These are phyloP conservation scores for Zygoascus bituminiphila DNA, from an alignment of 805 yeast genomes.

Conservation along the genomic window DNA sequence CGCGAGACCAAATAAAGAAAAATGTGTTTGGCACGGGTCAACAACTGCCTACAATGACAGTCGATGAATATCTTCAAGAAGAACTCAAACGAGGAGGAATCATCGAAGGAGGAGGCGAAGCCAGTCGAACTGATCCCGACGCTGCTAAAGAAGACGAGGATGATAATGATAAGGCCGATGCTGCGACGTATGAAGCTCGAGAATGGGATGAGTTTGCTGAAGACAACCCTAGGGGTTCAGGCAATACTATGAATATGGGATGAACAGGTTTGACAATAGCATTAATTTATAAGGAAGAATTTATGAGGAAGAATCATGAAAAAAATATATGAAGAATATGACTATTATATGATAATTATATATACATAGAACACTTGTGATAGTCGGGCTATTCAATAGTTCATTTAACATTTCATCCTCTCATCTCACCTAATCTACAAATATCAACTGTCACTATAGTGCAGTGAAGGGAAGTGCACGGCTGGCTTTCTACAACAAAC, in stretches of 20 bases:
- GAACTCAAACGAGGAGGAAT: conserved; percentile 83
- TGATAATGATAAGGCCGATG: conserved; percentile 49
- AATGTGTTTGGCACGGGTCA: conserved; percentile 90
- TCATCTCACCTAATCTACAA: too few relatives aligned
- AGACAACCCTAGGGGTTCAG: conserved; percentile 77
- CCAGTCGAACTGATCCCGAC: not conserved
- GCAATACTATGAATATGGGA: conserved; percentile 72
- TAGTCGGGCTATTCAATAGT: too few relatives aligned
- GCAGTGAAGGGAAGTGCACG: too few relatives aligned
- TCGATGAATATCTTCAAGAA: conserved; percentile 82
- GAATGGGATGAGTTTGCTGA: conserved; percentile 94
- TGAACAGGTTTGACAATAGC: too few relatives aligned
- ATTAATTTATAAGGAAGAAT: too few relatives aligned
- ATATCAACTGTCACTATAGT: too few relatives aligned
- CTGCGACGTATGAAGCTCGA: conserved; percentile 65
- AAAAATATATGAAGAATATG: too few relatives aligned
- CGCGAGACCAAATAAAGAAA: conserved; percentile 45
- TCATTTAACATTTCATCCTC: too few relatives aligned
- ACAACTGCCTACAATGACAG: conserved; percentile 84
- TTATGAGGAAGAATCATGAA: too few relatives aligned
- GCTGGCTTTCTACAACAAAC: too few relatives aligned
- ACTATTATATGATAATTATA: too few relatives aligned
- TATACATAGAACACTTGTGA: too few relatives aligned
- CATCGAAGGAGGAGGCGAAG: conserved; percentile 27
- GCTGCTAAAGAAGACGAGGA: conserved; percentile 38